These are phyloP conservation scores for Penicillium riverlandense DNA, from an alignment of 495 filamentous ascomycete species.

Conservation along the genomic window DNA sequence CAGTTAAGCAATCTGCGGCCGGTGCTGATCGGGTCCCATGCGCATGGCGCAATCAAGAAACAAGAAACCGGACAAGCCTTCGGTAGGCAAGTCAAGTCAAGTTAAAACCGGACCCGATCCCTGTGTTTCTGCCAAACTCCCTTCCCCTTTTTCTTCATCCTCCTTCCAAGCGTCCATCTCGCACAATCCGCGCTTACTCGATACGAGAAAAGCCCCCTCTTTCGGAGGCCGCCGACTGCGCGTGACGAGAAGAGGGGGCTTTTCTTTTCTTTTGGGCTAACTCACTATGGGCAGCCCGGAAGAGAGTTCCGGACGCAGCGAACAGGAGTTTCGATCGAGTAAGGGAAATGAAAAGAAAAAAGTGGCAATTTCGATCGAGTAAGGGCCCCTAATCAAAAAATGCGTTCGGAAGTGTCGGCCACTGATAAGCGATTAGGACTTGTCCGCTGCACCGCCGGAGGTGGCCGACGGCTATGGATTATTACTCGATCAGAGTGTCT, in stretches of 20 bases:
- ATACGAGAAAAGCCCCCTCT: not conserved
- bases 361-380: slow-evolving; percentile 7
- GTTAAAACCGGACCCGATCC: no score
- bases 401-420: not conserved
- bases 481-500: no score
- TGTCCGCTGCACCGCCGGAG: slow-evolving; percentile 10
- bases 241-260: not conserved
- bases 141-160: not conserved
- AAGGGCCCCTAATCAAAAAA: slow-evolving; percentile 11
- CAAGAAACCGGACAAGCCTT: no score
- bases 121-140: not conserved
- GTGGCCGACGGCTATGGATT: slow-evolving; percentile 11
- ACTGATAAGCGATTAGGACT: slow-evolving; percentile 6
- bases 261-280: no score
- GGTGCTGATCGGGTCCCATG: no score
- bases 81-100: no score
- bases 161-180: no score
- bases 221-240: slow-evolving; percentile 4
- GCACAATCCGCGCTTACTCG: not conserved
- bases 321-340: slow-evolving; percentile 12
- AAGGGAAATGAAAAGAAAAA: slow-evolving; percentile 5
- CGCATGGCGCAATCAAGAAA: no score
- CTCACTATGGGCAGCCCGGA: no score
- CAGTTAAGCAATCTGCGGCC: no score
- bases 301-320: no score